phyloP scores from a whole-genome alignment of 192 early-diverging fungal species.

The Umbelopsis isabellina region DNA sequence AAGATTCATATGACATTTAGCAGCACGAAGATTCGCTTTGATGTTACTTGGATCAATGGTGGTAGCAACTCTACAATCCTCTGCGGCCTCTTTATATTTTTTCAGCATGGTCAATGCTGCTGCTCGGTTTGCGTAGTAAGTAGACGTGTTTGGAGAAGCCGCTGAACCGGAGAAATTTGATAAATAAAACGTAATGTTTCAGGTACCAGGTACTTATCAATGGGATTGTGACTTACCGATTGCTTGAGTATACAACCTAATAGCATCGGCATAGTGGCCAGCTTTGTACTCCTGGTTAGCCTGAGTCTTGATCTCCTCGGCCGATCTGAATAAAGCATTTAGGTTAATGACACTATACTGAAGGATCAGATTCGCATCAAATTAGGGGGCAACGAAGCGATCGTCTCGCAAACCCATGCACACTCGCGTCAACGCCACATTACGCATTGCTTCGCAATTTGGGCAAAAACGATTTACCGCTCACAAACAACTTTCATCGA shows the following conservation, averaged over 20 bases:
- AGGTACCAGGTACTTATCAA: slow-evolving; percentile 6
- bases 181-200: background rate
- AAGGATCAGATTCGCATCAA: too few species aligned
- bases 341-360: background rate
- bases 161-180: slow-evolving; percentile 35
- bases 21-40: slow-evolving; percentile 70
- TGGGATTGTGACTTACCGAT: slow-evolving; percentile 54
- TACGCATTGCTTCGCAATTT: too few species aligned
- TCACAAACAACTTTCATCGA: background rate
- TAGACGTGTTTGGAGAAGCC: slow-evolving; percentile 59
- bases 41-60: slow-evolving; percentile 59
- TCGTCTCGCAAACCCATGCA: too few species aligned
- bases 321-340: slow-evolving; percentile 28
- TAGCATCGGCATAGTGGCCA: slow-evolving; percentile 69
- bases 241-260: slow-evolving; percentile 68
- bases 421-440: too few species aligned
- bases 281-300: slow-evolving; percentile 74
- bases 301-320: slow-evolving; percentile 69
- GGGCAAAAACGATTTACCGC: too few species aligned
- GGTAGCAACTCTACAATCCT: slow-evolving; percentile 65
- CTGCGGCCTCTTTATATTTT: slow-evolving; percentile 59
- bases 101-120: slow-evolving; percentile 76
- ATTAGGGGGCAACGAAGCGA: too few species aligned
- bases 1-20: slow-evolving; percentile 73
- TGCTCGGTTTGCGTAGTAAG: slow-evolving; percentile 77